These are phyloP conservation scores for Wickerhamomyces mucosus DNA, from an alignment of 805 yeast genomes.

Conservation along the genomic window DNA sequence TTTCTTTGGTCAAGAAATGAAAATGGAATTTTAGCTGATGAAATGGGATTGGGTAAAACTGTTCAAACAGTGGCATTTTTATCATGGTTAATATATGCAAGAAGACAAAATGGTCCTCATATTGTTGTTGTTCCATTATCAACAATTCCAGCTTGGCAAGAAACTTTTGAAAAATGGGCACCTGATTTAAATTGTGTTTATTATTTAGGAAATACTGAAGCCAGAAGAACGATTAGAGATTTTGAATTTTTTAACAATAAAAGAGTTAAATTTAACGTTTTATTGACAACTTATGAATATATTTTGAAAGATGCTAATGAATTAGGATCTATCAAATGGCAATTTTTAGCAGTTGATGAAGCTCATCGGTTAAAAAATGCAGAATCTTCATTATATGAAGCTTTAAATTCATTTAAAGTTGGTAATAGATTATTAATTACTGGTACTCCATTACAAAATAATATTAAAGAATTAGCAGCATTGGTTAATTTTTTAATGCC, in stretches of 20 bases:
- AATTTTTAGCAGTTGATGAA: conserved; percentile 94
- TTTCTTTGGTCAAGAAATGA: conserved; percentile 96
- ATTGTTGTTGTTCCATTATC: conserved; percentile 92
- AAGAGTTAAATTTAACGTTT: conserved; percentile 83
- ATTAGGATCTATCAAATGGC: conserved; percentile 85
- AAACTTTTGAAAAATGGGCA: conserved; percentile 95
- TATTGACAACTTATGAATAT: conserved; percentile 92
- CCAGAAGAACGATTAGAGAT: conserved; percentile 75
- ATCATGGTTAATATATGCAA: conserved; percentile 89
- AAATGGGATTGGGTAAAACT: conserved; percentile 98
- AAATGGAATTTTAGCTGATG: conserved; percentile 96
- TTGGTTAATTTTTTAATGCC: conserved; percentile 94
- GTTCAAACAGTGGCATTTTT: conserved; percentile 93
- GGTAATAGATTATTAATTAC: conserved; percentile 83
- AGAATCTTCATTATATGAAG: conserved; percentile 86
- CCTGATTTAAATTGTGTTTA: conserved; percentile 91
- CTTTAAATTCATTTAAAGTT: conserved; percentile 72
- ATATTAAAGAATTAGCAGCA: conserved; percentile 91
- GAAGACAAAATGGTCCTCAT: conserved; percentile 97
- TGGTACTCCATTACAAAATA: conserved; percentile 97
- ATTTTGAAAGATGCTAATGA: conserved; percentile 81
- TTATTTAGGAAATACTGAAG: conserved; percentile 84
- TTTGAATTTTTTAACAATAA: conserved; percentile 71
- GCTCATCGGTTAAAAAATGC: conserved; percentile 95
- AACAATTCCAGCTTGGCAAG: conserved; percentile 98